phyloP scores from a whole-genome alignment of 2,329 filamentous ascomycete species.

The Ceratocystiopsis brevicomis region DNA sequence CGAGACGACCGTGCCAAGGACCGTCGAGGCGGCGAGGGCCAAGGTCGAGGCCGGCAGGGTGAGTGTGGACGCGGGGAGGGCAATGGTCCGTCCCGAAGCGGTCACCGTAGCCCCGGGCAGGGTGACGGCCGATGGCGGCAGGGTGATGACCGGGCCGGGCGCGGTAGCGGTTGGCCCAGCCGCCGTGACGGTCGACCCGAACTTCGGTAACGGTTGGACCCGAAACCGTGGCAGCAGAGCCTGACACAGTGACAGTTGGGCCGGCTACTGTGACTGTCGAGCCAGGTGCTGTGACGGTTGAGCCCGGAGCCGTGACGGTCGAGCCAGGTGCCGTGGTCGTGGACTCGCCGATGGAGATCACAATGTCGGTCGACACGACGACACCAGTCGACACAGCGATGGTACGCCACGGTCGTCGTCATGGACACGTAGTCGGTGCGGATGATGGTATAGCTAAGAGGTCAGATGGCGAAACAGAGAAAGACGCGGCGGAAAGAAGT shows the following conservation, averaged over 20 bases:
- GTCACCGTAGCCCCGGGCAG: constrained; percentile 4
- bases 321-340: neutral
- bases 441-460: too few relatives aligned
- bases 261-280: constrained; percentile 3
- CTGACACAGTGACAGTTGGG: neutral
- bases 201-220: neutral
- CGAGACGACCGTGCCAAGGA: neutral
- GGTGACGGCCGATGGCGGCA: neutral
- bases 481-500: too few relatives aligned
- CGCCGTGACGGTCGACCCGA: neutral
- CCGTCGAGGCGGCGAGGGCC: constrained; percentile 5
- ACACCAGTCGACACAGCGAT: too few relatives aligned
- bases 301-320: neutral
- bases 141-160: neutral
- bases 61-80: constrained; percentile 6
- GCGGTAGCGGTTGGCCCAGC: neutral
- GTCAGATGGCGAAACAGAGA: too few relatives aligned
- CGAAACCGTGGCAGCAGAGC: neutral
- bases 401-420: too few relatives aligned
- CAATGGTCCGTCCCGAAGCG: constrained; percentile 3
- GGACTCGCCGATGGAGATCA: too few relatives aligned
- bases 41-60: constrained; percentile 1
- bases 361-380: neutral
- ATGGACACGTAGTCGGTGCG: too few relatives aligned
- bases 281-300: constrained; percentile 4